phyloP scores from a whole-genome alignment of 148 eudicot genomes.

The Pouteria glomerata region DNA sequence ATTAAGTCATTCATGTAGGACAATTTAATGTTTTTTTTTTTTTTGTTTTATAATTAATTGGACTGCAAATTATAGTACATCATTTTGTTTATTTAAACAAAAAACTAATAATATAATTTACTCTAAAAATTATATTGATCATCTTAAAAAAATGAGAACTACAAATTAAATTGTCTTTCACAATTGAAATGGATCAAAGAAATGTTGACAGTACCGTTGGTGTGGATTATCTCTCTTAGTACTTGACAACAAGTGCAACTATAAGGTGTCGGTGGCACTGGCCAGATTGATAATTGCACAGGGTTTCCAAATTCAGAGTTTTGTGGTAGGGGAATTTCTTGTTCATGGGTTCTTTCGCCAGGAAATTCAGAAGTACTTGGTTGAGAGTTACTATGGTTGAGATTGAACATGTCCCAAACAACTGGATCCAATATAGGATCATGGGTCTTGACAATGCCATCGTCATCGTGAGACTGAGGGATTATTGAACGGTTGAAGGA shows the following conservation, averaged over 20 bases:
- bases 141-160: neutral
- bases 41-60: neutral
- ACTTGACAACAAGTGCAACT: constrained; percentile 52
- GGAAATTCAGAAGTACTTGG: neutral
- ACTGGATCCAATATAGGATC: neutral
- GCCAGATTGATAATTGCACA: constrained; percentile 10
- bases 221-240: constrained; percentile 53
- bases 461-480: neutral
- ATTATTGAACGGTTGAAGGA: neutral
- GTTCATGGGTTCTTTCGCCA: neutral
- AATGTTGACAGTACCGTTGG: constrained; percentile 32
- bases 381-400: neutral
- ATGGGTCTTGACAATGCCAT: neutral
- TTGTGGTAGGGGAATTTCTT: constrained; percentile 1
- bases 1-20: too few relatives aligned
- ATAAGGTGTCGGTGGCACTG: constrained; percentile 13
- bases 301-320: constrained; percentile 11
- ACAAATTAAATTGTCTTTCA: neutral
- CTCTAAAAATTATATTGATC: neutral
- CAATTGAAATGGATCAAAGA: neutral
- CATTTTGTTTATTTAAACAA: too few relatives aligned
- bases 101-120: neutral
- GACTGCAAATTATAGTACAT: neutral
- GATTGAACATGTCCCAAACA: neutral
- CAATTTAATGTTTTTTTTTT: too few relatives aligned